Conservation (phyloP, 768 basidiomycete genomes). For the Bullera alba region DNA sequence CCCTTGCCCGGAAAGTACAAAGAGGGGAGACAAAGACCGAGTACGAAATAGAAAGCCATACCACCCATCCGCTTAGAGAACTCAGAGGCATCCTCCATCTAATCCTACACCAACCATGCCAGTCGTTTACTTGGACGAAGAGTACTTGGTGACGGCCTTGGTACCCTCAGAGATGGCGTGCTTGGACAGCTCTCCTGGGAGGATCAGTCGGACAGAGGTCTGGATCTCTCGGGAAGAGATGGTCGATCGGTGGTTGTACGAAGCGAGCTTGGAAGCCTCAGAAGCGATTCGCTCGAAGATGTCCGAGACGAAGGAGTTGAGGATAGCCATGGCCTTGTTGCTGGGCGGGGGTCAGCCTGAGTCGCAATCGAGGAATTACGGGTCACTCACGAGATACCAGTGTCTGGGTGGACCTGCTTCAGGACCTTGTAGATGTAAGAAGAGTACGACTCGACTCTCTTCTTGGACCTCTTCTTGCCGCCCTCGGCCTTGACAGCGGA, state of each 20-base stretch:
- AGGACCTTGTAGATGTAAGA: conserved; percentile 83
- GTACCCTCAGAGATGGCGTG: conserved; percentile 88
- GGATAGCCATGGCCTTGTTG: conserved; percentile 96
- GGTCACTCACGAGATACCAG: conserved; percentile 96
- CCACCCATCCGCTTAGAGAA: background rate
- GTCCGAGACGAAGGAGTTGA: conserved; percentile 94
- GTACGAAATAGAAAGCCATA: background rate
- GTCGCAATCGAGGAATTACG: conserved; percentile 50
- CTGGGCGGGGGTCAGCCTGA: conserved; percentile 10
- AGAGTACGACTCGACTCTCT: conserved; percentile 90
- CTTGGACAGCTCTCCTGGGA: conserved; percentile 83
- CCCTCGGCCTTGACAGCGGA: conserved; percentile 56
- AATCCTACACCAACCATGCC: background rate
- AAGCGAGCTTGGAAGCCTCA: conserved; percentile 64
- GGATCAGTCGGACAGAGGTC: conserved; percentile 90
- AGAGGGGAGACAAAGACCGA: too few relatives aligned
- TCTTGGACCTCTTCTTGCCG: conserved; percentile 77
- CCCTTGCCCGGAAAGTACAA: too few relatives aligned
- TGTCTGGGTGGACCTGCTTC: conserved; percentile 96
- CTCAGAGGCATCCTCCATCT: background rate
- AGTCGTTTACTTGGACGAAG: conserved; percentile 42
- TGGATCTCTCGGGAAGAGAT: conserved; percentile 98
- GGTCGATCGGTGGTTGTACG: conserved; percentile 97
- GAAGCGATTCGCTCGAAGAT: conserved; percentile 54
- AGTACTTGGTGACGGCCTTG: conserved; percentile 62